A percentile compares a stretch with the other conserved stretches of the same genome.
These are phyloP conservation scores for Ascochyta pisi DNA, from an alignment of 2,329 filamentous ascomycete genomes.

Conservation along the genomic window DNA sequence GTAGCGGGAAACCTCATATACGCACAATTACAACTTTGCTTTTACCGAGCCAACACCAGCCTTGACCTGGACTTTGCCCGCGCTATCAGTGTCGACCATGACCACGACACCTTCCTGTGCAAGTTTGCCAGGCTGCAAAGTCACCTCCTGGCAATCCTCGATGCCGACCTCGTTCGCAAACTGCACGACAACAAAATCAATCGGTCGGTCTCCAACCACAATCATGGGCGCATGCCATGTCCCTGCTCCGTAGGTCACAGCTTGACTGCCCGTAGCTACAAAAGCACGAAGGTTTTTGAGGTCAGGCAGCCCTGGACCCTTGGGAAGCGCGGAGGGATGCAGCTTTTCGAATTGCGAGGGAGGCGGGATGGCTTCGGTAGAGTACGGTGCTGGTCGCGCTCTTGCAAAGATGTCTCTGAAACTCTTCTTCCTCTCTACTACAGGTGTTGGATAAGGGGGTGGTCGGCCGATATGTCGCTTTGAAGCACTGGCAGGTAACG, in stretches of 20 bases:
- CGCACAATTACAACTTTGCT: slow-evolving; percentile 32
- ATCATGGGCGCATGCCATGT: slow-evolving; percentile 99
- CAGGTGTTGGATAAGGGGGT: slow-evolving; percentile 53
- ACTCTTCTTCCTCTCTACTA: slow-evolving; percentile 32
- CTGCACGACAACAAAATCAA: slow-evolving; percentile 86
- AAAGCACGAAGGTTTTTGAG: slow-evolving; percentile 75
- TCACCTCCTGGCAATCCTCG: slow-evolving; percentile 89
- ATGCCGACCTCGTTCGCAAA: slow-evolving; percentile 80
- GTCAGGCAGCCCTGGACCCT: slow-evolving; percentile 72
- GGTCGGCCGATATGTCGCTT: slow-evolving; percentile 36
- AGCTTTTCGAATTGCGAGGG: slow-evolving; percentile 36
- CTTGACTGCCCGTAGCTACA: slow-evolving; percentile 76
- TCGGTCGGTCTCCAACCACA: slow-evolving; percentile 71
- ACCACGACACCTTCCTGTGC: slow-evolving; percentile 46
- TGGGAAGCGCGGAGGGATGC: slow-evolving; percentile 45
- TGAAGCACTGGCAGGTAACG: slow-evolving; percentile 59
- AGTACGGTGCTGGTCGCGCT: slow-evolving; percentile 55
- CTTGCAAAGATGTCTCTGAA: slow-evolving; percentile 52
- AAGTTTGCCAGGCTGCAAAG: slow-evolving; percentile 42
- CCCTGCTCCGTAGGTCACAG: slow-evolving; percentile 88
- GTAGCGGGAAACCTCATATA: too few species aligned
- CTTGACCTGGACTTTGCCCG: slow-evolving; percentile 44
- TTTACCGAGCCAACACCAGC: slow-evolving; percentile 43
- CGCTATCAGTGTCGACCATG: slow-evolving; percentile 40
- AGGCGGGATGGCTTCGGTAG: slow-evolving; percentile 57